Base-by-base conservation (phyloP, 495 filamentous ascomycete species). In the Aspergillus homomorphus region DNA sequence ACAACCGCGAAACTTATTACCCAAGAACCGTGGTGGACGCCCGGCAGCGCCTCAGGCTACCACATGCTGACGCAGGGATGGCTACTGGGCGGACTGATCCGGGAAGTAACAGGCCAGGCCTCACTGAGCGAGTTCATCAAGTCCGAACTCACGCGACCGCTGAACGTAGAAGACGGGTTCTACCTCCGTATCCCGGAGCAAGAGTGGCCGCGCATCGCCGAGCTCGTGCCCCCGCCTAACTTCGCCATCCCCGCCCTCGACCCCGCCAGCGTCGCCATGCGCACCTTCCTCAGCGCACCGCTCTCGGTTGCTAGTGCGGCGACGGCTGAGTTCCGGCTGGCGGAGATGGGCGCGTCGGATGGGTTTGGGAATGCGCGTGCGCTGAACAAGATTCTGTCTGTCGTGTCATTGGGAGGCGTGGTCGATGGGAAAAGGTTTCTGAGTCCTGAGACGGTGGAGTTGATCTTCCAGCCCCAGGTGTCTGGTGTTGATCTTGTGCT, bases 11-110 rank as follows among this genome's bases (percentile, higher is more conserved):
- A 57, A 21, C 69, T 80, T 2, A 75, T 73, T 4, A 9, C 54
- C 1, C 74, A 80, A 23, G 61, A 67, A 2, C 77, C 77, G 2
- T 77, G 75, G 76, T 80, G 71, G 65, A 69, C 60, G 3, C 75
- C 78, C 9, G 77, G 78, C 5, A 68, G 68, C 8, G 56, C 54
- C 0, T 65, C 57, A 15, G 78, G 69, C 0, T 80, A 80, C 46
- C 76, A 80, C 21, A 28, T 71, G 7, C 9, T 65, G 18, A 70
- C 45, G 10, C 69, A 74, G 50, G 78, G 77, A 2, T 67, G 74
- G 54, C 51, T 80, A 20, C 49, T 78, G 12, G 73, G 71, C 10
- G 76, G 75, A 51, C 50, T 80, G 22, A 67, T 79, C 12, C 66
- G 62, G 10, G 68, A 71, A 4, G 61, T 72, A 2, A 72, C 66